Percentiles rank a stretch among this genome's conserved stretches.
Evolutionary conservation across 1,284 basidiomycete species (phyloP).

Genomic region (Ganoderma meredithae): DNA sequence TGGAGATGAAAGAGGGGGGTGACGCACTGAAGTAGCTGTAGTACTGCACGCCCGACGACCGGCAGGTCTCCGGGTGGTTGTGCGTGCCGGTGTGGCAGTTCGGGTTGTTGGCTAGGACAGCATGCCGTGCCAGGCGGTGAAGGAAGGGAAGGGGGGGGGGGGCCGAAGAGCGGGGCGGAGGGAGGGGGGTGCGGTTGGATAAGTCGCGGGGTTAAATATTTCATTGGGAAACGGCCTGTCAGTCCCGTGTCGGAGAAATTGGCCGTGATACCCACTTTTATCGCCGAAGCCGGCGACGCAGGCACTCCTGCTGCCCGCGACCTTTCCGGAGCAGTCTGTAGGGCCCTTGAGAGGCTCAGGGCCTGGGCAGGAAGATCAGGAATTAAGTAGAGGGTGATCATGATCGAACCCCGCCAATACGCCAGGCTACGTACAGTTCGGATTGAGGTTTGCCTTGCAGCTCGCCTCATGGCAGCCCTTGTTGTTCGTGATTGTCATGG

Average conservation of each 20-base stretch:
- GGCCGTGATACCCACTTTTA: conserved; percentile 42
- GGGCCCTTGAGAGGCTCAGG: conserved; percentile 48
- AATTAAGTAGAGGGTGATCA: neutral
- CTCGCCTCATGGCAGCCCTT: conserved; percentile 55
- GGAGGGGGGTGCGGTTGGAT: neutral
- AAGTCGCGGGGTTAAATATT: neutral
- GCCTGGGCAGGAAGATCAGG: neutral
- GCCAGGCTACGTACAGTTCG: conserved; percentile 45
- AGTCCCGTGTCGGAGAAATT: neutral
- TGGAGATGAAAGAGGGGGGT: neutral
- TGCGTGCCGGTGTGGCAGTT: conserved; percentile 66
- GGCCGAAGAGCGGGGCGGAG: neutral
- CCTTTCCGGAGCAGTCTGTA: conserved; percentile 55
- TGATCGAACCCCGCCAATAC: neutral
- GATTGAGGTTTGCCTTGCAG: conserved; percentile 63
- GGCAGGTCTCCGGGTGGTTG: conserved; percentile 58
- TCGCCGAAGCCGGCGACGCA: conserved; percentile 61
- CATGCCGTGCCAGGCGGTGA: neutral
- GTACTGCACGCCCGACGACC: conserved; percentile 55
- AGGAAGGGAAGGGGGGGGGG: neutral
- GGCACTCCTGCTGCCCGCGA: conserved; percentile 65
- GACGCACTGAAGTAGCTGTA: conserved; percentile 63
- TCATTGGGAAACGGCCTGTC: neutral
- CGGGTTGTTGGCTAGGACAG: conserved; percentile 48
- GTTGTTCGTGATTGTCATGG: conserved; percentile 60